A percentile compares a stretch with the other conserved stretches of the same genome.
These are phyloP conservation scores for Fomitiporia mediterranea DNA, from an alignment of 1,284 basidiomycete species.

Conservation along the genomic window DNA sequence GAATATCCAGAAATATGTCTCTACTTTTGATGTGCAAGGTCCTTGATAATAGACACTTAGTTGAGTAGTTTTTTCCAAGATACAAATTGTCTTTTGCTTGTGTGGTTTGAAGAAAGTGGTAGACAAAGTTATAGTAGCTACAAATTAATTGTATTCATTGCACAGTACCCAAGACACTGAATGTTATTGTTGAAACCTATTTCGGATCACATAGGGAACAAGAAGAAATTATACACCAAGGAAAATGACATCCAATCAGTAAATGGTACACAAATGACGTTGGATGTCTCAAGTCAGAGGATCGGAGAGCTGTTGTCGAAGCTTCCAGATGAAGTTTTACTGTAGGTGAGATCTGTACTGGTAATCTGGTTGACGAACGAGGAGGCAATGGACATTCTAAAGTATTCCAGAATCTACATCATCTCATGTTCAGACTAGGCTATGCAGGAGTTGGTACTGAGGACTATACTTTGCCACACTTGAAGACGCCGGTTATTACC, in stretches of 20 bases:
- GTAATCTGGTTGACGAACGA: slow-evolving; percentile 6
- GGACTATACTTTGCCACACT: background rate
- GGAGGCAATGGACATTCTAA: slow-evolving; percentile 1
- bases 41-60: too few relatives aligned
- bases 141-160: too few relatives aligned
- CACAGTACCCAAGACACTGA: too few relatives aligned
- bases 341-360: slow-evolving; percentile 15
- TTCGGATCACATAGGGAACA: too few relatives aligned
- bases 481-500: slow-evolving; percentile 2
- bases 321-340: slow-evolving; percentile 14
- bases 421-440: slow-evolving; percentile 1
- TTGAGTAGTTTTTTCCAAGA: too few relatives aligned
- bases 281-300: background rate
- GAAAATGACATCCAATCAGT: too few relatives aligned
- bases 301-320: slow-evolving; percentile 5
- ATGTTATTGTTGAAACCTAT: too few relatives aligned
- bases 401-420: slow-evolving; percentile 1
- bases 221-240: too few relatives aligned
- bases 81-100: too few relatives aligned
- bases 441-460: background rate
- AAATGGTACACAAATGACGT: too few relatives aligned
- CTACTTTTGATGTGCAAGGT: background rate
- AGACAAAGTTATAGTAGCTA: too few relatives aligned
- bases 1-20: background rate
- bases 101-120: too few relatives aligned